Conservation (phyloP, 257 asterid species). For the Sherardia arvensis region DNA sequence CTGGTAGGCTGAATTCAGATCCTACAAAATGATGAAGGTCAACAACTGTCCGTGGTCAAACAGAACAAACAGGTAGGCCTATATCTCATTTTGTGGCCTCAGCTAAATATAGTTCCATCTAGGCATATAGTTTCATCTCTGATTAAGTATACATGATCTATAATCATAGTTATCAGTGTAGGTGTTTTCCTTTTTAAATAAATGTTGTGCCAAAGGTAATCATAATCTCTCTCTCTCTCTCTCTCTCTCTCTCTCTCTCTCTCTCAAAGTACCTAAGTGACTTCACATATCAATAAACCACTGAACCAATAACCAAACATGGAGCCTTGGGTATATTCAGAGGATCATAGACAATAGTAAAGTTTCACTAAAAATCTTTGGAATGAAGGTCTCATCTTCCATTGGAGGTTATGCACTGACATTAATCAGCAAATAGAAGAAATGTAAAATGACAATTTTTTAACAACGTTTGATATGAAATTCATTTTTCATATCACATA, state of each 20-base stretch:
- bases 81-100: neutral
- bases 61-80: neutral
- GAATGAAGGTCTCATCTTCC: neutral
- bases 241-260: neutral
- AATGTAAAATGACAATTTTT: neutral
- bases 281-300: neutral
- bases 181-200: neutral
- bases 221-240: neutral
- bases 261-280: neutral
- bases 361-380: neutral
- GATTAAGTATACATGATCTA: neutral
- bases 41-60: neutral
- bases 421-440: no score
- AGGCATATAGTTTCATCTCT: neutral
- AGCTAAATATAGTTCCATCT: neutral
- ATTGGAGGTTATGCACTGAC: neutral
- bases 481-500: neutral
- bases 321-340: no score
- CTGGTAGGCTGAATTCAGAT: constrained; percentile 89
- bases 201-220: neutral
- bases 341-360: neutral
- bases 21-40: constrained; percentile 38
- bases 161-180: neutral
- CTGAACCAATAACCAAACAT: neutral
- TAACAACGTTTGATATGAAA: neutral